Conservation (phyloP, 306 rosid genomes). For the Cyamopsis tetragonoloba region DNA sequence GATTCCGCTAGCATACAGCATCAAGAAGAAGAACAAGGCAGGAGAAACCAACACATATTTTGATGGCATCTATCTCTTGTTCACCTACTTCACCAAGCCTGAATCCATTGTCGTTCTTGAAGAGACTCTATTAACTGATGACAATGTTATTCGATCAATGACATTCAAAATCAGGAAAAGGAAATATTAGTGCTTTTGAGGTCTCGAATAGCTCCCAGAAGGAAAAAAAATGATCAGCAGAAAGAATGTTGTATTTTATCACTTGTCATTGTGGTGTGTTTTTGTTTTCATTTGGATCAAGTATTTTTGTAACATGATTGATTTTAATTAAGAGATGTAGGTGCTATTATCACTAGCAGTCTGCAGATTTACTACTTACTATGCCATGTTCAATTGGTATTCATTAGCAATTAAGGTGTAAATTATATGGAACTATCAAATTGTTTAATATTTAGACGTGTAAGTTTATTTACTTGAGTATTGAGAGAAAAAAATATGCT, state of each 20-base stretch:
- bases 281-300: slow-evolving; percentile 16
- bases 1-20: slow-evolving; percentile 73
- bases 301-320: slow-evolving; percentile 34
- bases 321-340: slow-evolving; percentile 24
- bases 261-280: slow-evolving; percentile 9
- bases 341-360: slow-evolving; percentile 17
- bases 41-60: slow-evolving; percentile 73
- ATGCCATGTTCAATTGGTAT: not conserved
- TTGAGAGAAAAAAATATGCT: too few species aligned
- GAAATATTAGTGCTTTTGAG: slow-evolving; percentile 45
- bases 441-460: not conserved
- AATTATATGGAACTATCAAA: not conserved
- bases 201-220: slow-evolving; percentile 11
- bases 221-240: slow-evolving; percentile 23
- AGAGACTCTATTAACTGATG: slow-evolving; percentile 51
- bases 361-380: not conserved
- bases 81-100: slow-evolving; percentile 83
- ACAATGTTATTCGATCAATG: slow-evolving; percentile 63
- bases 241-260: slow-evolving; percentile 22
- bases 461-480: too few species aligned
- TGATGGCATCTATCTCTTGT: slow-evolving; percentile 89
- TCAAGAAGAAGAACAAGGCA: slow-evolving; percentile 80
- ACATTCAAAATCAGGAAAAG: slow-evolving; percentile 73
- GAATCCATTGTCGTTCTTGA: slow-evolving; percentile 57
- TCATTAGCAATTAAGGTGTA: not conserved